Percentiles rank a stretch among this genome's conserved stretches.
Evolutionary conservation across 129 eudicot species (phyloP).

Genomic region (Pseudognaphalium luteoalbum): DNA sequence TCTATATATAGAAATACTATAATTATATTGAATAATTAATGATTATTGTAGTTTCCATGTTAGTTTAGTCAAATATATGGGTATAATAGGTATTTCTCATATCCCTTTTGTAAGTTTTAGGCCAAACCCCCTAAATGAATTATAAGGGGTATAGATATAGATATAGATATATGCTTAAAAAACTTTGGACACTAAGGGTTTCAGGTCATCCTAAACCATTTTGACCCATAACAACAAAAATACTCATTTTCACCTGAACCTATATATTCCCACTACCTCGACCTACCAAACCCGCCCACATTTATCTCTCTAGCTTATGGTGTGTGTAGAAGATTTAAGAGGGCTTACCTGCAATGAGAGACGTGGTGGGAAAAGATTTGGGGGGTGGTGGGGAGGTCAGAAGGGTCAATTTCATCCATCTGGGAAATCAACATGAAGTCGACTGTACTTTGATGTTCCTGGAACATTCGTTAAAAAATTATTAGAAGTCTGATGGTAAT

Average conservation of each 20-base stretch:
- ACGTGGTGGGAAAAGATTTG: constrained; percentile 67
- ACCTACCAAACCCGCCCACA: not conserved
- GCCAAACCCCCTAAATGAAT: no score
- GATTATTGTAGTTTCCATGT: no score
- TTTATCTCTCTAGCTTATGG: not conserved
- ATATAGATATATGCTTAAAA: no score
- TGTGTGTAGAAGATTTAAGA: not conserved
- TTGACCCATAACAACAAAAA: not conserved
- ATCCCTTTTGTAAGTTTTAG: no score
- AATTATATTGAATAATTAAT: no score
- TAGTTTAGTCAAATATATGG: no score
- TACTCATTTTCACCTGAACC: not conserved
- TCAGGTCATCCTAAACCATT: not conserved
- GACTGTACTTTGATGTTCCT: constrained; percentile 54
- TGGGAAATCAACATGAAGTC: constrained; percentile 83
- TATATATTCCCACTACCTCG: not conserved
- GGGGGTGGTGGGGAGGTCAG: constrained; percentile 34
- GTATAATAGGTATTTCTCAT: no score
- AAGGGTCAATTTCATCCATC: constrained; percentile 32
- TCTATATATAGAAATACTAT: no score
- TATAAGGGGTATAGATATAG: no score
- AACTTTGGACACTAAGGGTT: not conserved
- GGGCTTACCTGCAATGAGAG: constrained; percentile 84
- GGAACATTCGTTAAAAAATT: constrained; percentile 12
- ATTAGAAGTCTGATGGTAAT: not conserved